A percentile compares a stretch with the other conserved stretches of the same genome.
Conservation (phyloP, 1,139 yeast species). For the Yarrowia galli region DNA sequence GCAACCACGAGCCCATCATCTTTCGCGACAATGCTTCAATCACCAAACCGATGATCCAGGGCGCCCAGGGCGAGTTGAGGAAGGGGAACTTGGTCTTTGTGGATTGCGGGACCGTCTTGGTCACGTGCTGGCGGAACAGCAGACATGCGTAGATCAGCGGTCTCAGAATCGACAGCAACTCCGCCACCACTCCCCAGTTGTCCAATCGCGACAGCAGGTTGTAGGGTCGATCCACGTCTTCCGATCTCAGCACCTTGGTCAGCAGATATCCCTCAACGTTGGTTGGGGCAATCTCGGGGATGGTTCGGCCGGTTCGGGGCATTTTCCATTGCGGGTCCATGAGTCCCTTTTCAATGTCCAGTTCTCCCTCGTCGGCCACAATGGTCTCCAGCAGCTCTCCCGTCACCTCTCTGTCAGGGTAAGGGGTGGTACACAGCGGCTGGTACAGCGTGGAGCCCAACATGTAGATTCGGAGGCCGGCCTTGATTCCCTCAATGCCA, state of each 20-base stretch:
- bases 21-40: slow-evolving; percentile 50
- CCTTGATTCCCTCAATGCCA: slow-evolving; percentile 50
- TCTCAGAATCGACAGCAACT: slow-evolving; percentile 51
- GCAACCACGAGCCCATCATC: slow-evolving; percentile 42
- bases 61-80: slow-evolving; percentile 50
- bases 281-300: slow-evolving; percentile 46
- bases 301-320: slow-evolving; percentile 49
- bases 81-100: slow-evolving; percentile 27
- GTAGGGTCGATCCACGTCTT: slow-evolving; percentile 50
- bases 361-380: slow-evolving; percentile 29
- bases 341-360: slow-evolving; percentile 33
- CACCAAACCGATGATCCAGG: slow-evolving; percentile 54
- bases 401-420: slow-evolving; percentile 52
- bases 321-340: slow-evolving; percentile 44
- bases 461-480: slow-evolving; percentile 49
- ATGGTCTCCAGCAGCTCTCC: slow-evolving; percentile 41
- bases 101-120: slow-evolving; percentile 6
- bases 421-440: slow-evolving; percentile 49
- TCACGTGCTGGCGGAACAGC: slow-evolving; percentile 42
- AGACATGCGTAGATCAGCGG: slow-evolving; percentile 52
- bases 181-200: slow-evolving; percentile 46
- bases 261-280: slow-evolving; percentile 47
- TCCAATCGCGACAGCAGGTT: slow-evolving; percentile 48
- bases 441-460: slow-evolving; percentile 47
- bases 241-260: slow-evolving; percentile 48